Evolutionary conservation across 805 yeast genomes (phyloP), one percentile per base, ranked within the genome.

Genomic region (Pichia membranifaciens): DNA sequence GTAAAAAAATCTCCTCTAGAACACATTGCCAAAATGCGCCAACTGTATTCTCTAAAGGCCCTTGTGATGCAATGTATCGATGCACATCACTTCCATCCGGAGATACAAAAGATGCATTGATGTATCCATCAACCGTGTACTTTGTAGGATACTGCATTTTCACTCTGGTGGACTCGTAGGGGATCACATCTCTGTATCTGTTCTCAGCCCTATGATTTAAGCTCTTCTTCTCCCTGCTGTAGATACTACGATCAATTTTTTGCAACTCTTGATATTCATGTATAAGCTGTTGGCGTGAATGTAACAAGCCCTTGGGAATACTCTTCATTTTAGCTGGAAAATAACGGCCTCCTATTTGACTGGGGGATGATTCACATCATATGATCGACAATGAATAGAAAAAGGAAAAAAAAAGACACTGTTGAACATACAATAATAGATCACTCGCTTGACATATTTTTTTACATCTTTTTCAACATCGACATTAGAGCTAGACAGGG

Each of bases 1-100:
- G n/a, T 17, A 29, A n/a, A n/a, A 8, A 4, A 15, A 38, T 13
- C 58, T 65, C 34, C 71, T 64, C 51, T 2, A 43, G 13, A 6
- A 17, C 25, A 10, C 42, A 28, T 15, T 40, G 43, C 81, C 81
- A 76, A 54, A 77, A 77, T 41, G 71, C 71, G 36, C 61, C 66
- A 15, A 59, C 55, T 1, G 80, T 75, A 15, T 47, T 41, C 0
- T 49, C 41, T n/a, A 70, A 58, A 2, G 81, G 81, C 2, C 91
- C 95, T 58, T 85, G 95, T 2, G 84, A 71, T 0, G 88, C 86
- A 29, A 85, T 81, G 59, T 81, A 84, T 51, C 17, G 4, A 34
- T 34, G 17, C 2, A 8, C 37, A 16, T 53, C 5, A 18, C 22
- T 18, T 9, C 21, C 4, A 1, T 32, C 44, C 9, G 6, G 12